Evolutionary conservation across 192 early-diverging fungal genomes (phyloP).

Genomic region (Coemansia sp.): DNA sequence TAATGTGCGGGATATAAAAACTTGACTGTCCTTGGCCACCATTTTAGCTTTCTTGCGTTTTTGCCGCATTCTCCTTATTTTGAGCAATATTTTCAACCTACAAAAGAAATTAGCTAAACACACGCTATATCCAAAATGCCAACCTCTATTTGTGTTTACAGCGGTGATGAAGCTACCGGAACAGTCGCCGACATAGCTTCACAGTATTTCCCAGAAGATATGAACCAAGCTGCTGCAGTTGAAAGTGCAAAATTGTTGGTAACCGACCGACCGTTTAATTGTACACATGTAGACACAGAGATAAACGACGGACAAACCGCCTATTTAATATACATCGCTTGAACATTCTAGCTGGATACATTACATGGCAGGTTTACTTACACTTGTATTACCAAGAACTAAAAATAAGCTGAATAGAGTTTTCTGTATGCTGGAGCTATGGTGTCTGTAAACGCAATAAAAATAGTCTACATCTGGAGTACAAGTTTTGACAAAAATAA

Average conservation of each 20-base stretch:
- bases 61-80: neutral
- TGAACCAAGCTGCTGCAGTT: neutral
- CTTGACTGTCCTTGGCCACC: neutral
- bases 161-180: neutral
- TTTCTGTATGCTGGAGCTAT: too few relatives aligned
- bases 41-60: neutral
- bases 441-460: neutral
- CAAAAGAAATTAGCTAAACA: neutral
- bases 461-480: neutral
- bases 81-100: too few relatives aligned
- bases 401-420: too few relatives aligned
- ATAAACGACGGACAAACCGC: too few relatives aligned
- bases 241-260: neutral
- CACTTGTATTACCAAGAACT: too few relatives aligned
- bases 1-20: neutral
- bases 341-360: too few relatives aligned
- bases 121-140: neutral
- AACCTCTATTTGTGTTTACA: neutral
- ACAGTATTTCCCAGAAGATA: neutral
- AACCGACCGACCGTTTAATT: neutral
- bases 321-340: too few relatives aligned
- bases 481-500: neutral
- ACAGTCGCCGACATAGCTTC: neutral
- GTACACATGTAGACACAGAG: too few relatives aligned
- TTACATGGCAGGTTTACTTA: too few relatives aligned